Percentiles rank a stretch among this genome's conserved stretches.
Evolutionary conservation across 2,329 filamentous ascomycete genomes (phyloP).

Genomic region (Epichloe sylvatica): DNA sequence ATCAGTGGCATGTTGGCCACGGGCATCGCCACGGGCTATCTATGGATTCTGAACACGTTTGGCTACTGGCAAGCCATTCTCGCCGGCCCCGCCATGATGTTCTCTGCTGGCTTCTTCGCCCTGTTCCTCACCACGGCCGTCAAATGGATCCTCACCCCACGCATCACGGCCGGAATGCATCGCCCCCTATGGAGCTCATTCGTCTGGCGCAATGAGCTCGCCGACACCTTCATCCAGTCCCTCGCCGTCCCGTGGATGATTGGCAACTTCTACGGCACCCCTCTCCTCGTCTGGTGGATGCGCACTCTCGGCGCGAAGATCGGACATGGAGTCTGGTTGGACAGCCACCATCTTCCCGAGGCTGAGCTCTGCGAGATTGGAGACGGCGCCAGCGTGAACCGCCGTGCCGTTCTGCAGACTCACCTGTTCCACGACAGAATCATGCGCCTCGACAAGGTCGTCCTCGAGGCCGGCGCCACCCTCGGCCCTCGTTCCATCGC

Average conservation of each 20-base stretch:
- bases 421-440: conserved; percentile 12
- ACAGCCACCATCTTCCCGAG: conserved; percentile 12
- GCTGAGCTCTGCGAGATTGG: conserved; percentile 9
- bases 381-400: conserved; percentile 10
- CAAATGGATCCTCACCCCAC: conserved; percentile 11
- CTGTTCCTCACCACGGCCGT: conserved; percentile 6
- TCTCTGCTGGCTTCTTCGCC: conserved; percentile 2
- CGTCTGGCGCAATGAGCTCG: conserved; percentile 30
- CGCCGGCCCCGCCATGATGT: conserved; percentile 4
- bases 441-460: conserved; percentile 11
- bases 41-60: conserved; percentile 6
- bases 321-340: conserved; percentile 11
- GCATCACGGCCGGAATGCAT: conserved; percentile 8
- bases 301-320: conserved; percentile 10
- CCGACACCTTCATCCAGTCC: conserved; percentile 42
- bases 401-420: conserved; percentile 10
- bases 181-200: conserved; percentile 12
- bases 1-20: conserved; percentile 4
- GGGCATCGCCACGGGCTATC: conserved; percentile 1
- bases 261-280: conserved; percentile 9
- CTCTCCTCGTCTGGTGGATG: conserved; percentile 9
- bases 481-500: conserved; percentile 9
- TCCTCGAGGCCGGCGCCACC: conserved; percentile 9
- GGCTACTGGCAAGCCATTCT: conserved; percentile 8
- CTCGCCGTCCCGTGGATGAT: conserved; percentile 9